These are phyloP conservation scores for Podila minutissima DNA, from an alignment of 192 early-diverging fungal genomes.

Conservation along the genomic window DNA sequence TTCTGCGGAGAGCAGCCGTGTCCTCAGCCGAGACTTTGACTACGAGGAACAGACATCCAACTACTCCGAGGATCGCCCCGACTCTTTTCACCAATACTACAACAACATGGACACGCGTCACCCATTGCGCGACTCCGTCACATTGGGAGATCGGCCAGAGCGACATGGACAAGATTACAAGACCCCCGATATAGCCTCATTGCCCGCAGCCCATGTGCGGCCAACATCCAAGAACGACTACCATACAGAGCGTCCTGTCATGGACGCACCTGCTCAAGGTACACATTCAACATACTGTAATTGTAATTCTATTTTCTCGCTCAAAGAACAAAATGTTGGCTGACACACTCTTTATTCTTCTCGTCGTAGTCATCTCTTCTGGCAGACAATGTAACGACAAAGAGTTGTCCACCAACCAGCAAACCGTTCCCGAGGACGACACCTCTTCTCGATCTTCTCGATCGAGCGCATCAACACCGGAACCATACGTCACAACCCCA, in stretches of 20 bases:
- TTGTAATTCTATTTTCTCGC: no score
- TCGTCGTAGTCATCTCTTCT: no score
- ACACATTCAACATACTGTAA: background rate
- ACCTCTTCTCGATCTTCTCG: no score
- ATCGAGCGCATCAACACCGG: background rate
- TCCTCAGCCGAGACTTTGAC: conserved; percentile 32
- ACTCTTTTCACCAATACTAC: conserved; percentile 23
- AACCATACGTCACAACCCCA: conserved; percentile 3
- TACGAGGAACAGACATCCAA: conserved; percentile 8
- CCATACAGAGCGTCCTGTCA: background rate
- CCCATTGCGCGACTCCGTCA: background rate
- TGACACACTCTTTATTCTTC: no score
- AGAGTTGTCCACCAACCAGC: no score
- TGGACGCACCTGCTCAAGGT: background rate
- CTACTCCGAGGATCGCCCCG: conserved; percentile 6
- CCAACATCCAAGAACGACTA: background rate
- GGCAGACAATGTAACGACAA: no score
- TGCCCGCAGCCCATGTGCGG: background rate
- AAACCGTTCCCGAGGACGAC: background rate
- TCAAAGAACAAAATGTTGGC: no score
- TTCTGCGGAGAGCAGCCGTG: conserved; percentile 29
- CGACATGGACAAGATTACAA: no score
- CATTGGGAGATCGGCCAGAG: no score
- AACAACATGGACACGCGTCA: conserved; percentile 10
- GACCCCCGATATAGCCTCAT: background rate